Base-by-base conservation (phyloP, 352 stramenopile species). In the Phytophthora parvispora region DNA sequence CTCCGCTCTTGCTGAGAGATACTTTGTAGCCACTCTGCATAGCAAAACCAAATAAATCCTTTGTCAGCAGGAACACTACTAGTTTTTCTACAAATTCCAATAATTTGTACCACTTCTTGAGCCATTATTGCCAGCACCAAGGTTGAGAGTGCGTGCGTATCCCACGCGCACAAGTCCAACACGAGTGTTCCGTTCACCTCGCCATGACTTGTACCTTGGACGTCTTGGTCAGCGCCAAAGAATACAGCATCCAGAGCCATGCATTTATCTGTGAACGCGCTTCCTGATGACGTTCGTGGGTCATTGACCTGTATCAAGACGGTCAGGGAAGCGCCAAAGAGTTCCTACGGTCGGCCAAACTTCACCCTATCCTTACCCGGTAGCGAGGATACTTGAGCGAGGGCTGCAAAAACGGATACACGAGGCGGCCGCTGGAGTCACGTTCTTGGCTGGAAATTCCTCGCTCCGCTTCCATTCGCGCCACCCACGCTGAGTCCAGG, bases 91-190 rank as follows among this genome's bases (percentile, higher is more conserved):
- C 3, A 22, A 45, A 12, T 8, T 3, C 25, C 3, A 9, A 22
- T 18, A 6, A 29, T 38, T 59, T 58, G 9, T 52, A 75, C 68
- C 27, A 82, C 73, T 76, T 89, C 81, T 38, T 69, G 31, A 5
- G 77, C 76, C 8, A 89, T 50, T 42, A 91, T 90, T 0, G 79
- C 53, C 29, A 88, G 74, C 13, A 88, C 60, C 32, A 80, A 36
- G 3, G 76, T 68, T 5, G 65, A 48, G 1, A 90, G 64, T 18
- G 53, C 63, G 48, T 91, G 83, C 20, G 83, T 67, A 10, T 64
- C 73, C 80, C 85, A 90, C n/a, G 62, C 67, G 9, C 45, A 69
- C n/a, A 82, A 18, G 34, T 85, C 71, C 6, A 84, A 15, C 3
- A 84, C 43, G 0, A 84, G 48, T 6, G 70, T 77, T 13, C 71